phyloP scores from a whole-genome alignment of 1,284 basidiomycete genomes.

The Marasmius tenuissimus region DNA sequence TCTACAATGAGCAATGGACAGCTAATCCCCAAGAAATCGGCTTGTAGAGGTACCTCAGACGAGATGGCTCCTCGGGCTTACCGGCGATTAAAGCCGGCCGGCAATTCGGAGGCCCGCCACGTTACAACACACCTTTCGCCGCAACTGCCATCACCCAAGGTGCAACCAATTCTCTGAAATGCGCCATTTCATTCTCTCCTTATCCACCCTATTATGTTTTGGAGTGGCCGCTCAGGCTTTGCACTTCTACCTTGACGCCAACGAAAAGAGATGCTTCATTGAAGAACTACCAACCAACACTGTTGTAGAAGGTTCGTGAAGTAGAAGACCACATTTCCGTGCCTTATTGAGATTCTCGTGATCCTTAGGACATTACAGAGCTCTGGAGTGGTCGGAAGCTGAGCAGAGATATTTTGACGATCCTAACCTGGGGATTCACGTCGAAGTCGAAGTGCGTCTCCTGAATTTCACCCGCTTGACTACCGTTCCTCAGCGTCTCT shows the following conservation, averaged over 20 bases:
- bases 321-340: constrained; percentile 19
- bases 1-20: no score
- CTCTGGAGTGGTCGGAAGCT: constrained; percentile 86
- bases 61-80: no score
- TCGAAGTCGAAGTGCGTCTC: constrained; percentile 78
- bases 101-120: no score
- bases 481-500: constrained; percentile 5
- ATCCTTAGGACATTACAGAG: constrained; percentile 82
- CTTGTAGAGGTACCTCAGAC: no score
- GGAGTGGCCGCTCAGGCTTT: constrained; percentile 48
- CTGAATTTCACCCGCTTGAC: not conserved
- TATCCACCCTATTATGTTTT: constrained; percentile 2
- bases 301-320: constrained; percentile 81
- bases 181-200: not conserved
- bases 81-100: no score
- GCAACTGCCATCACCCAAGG: no score
- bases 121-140: no score
- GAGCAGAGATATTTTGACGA: constrained; percentile 73
- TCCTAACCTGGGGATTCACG: constrained; percentile 82
- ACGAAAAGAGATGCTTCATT: constrained; percentile 92
- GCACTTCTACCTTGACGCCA: constrained; percentile 92
- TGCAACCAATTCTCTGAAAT: not conserved
- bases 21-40: no score
- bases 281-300: constrained; percentile 98
- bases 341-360: not conserved